A percentile compares a stretch with the other conserved stretches of the same genome.
Conservation (phyloP, 805 yeast species). For the Candida krabiensis region DNA sequence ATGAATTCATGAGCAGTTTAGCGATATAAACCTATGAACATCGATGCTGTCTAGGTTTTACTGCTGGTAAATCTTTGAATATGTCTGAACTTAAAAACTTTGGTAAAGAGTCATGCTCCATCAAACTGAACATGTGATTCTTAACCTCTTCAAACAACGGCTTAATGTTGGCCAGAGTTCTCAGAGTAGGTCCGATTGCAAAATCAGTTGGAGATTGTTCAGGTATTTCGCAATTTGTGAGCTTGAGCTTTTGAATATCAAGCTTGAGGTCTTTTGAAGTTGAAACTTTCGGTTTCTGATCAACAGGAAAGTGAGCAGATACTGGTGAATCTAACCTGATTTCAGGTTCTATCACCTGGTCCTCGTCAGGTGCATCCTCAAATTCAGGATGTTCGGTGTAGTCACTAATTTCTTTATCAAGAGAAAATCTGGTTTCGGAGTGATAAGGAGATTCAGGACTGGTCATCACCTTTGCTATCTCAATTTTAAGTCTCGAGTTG, state of each 20-base stretch:
- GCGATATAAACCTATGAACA: too few species aligned
- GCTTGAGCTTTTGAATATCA: slow-evolving; percentile 10
- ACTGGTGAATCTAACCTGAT: not conserved
- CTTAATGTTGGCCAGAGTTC: slow-evolving; percentile 36
- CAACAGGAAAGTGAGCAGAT: not conserved
- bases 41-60: slow-evolving; percentile 5
- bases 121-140: slow-evolving; percentile 51
- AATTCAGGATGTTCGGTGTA: not conserved
- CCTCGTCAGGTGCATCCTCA: not conserved
- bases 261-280: slow-evolving; percentile 2
- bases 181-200: slow-evolving; percentile 34
- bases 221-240: slow-evolving; percentile 4
- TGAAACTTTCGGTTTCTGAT: not conserved
- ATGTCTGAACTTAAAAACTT: slow-evolving; percentile 55
- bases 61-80: slow-evolving; percentile 32
- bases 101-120: slow-evolving; percentile 74
- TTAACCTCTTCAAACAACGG: slow-evolving; percentile 51
- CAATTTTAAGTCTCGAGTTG: slow-evolving; percentile 36
- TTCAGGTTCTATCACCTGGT: not conserved
- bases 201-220: slow-evolving; percentile 34
- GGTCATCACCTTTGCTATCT: slow-evolving; percentile 18
- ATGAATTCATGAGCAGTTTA: too few species aligned
- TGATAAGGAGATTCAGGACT: slow-evolving; percentile 6
- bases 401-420: not conserved
- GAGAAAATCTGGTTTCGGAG: not conserved